Evolutionary conservation across 805 yeast genomes (phyloP).

Genomic region (Blastobotrys terrestris): DNA sequence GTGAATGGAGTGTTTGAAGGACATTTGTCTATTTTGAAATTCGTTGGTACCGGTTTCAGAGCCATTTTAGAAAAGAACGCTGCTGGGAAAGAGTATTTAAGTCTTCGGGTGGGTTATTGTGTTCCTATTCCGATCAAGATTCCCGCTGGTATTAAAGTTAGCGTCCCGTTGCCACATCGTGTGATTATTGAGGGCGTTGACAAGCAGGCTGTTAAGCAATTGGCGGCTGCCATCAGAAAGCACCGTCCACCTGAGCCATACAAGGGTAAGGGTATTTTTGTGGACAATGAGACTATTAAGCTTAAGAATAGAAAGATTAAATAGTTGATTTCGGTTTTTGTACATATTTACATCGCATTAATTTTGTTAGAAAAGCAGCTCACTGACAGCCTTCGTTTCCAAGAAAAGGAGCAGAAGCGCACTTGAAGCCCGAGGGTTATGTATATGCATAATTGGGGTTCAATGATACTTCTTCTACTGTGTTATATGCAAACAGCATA

Average conservation of each 20-base stretch:
- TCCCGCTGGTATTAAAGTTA: constrained; percentile 70
- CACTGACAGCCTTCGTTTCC: no score
- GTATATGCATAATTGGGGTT: no score
- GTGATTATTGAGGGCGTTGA: constrained; percentile 80
- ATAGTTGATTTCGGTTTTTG: constrained; percentile 33
- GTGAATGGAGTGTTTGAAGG: constrained; percentile 90
- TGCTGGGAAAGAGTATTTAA: constrained; percentile 46
- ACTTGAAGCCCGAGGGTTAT: background rate
- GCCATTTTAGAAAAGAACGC: constrained; percentile 59
- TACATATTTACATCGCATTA: constrained; percentile 2
- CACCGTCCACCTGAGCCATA: constrained; percentile 97
- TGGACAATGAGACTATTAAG: constrained; percentile 84
- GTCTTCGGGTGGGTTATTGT: constrained; percentile 84
- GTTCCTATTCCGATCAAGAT: constrained; percentile 67
- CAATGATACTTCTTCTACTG: no score
- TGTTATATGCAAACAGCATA: no score
- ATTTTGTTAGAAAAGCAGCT: background rate
- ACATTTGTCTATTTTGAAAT: constrained; percentile 75
- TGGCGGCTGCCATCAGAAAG: constrained; percentile 82
- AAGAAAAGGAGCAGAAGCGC: no score
- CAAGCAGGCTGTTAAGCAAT: constrained; percentile 78
- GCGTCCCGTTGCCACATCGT: constrained; percentile 80
- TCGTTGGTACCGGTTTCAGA: constrained; percentile 97
- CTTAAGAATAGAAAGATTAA: constrained; percentile 91
- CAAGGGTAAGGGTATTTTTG: constrained; percentile 95